Conservation (phyloP, 1,139 yeast species). For the Ashbya aceris region DNA sequence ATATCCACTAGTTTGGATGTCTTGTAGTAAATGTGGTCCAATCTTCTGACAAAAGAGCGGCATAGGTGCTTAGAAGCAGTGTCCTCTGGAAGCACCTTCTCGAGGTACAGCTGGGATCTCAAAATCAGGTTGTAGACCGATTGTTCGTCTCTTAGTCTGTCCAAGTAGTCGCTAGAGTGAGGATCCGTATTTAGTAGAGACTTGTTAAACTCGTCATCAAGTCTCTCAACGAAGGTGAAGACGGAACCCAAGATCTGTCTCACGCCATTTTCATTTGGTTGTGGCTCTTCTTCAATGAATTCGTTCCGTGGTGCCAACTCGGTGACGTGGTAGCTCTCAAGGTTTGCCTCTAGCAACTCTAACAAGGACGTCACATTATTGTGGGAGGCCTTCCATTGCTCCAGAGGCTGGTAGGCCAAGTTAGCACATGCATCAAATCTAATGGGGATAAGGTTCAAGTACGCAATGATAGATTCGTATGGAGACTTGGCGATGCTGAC, state of each 20-base stretch:
- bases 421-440: conserved; percentile 73
- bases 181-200: conserved; percentile 88
- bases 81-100: conserved; percentile 45
- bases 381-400: conserved; percentile 71
- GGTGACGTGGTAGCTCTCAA: conserved; percentile 52
- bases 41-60: conserved; percentile 72
- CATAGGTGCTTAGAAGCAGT: conserved; percentile 54
- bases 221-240: conserved; percentile 79
- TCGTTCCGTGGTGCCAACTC: conserved; percentile 75
- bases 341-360: conserved; percentile 56
- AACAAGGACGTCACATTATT: conserved; percentile 56
- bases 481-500: conserved; percentile 44
- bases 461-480: conserved; percentile 71
- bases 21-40: conserved; percentile 91
- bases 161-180: conserved; percentile 88
- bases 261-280: conserved; percentile 55
- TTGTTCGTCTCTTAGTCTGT: conserved; percentile 82
- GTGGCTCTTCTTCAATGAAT: conserved; percentile 72
- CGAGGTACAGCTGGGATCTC: conserved; percentile 80
- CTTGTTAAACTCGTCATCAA: conserved; percentile 88
- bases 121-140: conserved; percentile 66
- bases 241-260: conserved; percentile 76
- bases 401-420: conserved; percentile 66
- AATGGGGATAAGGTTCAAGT: conserved; percentile 76
- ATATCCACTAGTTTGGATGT: conserved; percentile 64